Conservation (phyloP, 2,329 filamentous ascomycete species). For the Cercospora zeae-maydis region DNA sequence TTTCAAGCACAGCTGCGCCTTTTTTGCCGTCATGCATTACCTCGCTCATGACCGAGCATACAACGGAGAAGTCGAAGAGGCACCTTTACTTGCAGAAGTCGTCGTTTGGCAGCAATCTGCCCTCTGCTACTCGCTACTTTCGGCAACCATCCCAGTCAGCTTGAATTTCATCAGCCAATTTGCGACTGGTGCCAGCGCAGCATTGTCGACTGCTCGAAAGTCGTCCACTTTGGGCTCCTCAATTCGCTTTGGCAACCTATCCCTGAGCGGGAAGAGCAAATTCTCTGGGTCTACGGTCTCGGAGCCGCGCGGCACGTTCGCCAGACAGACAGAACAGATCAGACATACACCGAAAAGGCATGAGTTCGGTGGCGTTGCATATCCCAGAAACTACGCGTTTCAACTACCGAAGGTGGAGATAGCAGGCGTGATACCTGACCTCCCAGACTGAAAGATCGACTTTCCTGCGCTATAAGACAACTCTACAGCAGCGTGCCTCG, state of each 20-base stretch:
- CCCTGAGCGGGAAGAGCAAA: background rate
- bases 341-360: background rate
- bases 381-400: background rate
- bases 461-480: background rate
- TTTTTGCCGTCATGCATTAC: background rate
- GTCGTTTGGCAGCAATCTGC: background rate
- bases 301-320: background rate
- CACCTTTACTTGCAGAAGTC: slow-evolving; percentile 1
- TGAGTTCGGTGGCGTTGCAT: background rate
- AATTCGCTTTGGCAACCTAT: background rate
- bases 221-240: background rate
- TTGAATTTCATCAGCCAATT: slow-evolving; percentile 1
- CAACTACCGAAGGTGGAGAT: background rate
- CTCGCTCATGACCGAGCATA: background rate
- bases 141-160: slow-evolving; percentile 1
- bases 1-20: background rate
- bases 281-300: background rate
- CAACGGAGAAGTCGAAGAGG: background rate
- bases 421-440: background rate
- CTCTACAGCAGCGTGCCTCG: background rate
- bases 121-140: background rate
- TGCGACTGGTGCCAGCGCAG: background rate
- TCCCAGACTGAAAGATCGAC: background rate
- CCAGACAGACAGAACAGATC: background rate
- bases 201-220: background rate